A percentile compares a stretch with the other conserved stretches of the same genome.
Conservation (phyloP, 768 basidiomycete genomes). For the Russula ochroleuca region DNA sequence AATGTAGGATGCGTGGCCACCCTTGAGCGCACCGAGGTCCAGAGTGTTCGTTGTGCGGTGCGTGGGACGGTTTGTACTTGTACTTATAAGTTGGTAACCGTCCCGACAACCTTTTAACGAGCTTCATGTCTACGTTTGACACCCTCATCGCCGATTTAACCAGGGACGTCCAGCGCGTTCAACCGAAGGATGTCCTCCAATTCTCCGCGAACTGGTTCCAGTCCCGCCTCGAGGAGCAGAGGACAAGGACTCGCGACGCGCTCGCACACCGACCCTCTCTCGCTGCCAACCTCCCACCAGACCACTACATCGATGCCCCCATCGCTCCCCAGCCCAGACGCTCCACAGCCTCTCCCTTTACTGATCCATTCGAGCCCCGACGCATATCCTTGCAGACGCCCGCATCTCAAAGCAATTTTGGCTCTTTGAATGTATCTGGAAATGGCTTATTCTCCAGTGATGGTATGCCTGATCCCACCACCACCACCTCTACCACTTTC, state of each 20-base stretch:
- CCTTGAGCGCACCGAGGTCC: neutral
- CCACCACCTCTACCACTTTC: constrained; percentile 23
- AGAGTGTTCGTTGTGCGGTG: neutral
- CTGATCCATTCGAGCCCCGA: constrained; percentile 44
- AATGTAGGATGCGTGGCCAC: neutral
- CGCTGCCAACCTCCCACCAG: constrained; percentile 49
- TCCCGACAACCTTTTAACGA: neutral
- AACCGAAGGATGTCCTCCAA: constrained; percentile 88
- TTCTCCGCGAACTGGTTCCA: constrained; percentile 96
- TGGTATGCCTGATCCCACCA: constrained; percentile 29
- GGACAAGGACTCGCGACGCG: constrained; percentile 64
- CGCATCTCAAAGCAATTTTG: constrained; percentile 66
- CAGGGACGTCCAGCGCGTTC: constrained; percentile 78
- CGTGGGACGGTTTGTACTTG: neutral
- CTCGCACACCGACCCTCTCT: constrained; percentile 52
- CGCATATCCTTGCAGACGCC: constrained; percentile 53
- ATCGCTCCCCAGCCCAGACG: constrained; percentile 35
- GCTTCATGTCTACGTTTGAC: constrained; percentile 70
- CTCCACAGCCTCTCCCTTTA: constrained; percentile 52
- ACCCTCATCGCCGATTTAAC: constrained; percentile 78
- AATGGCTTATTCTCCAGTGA: constrained; percentile 66
- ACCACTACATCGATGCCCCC: constrained; percentile 56
- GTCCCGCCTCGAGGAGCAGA: constrained; percentile 77
- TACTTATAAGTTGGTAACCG: neutral
- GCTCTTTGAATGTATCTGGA: constrained; percentile 73